Base-by-base conservation (phyloP, 2,329 filamentous ascomycete species). In the Incumbomyces delicatus region DNA sequence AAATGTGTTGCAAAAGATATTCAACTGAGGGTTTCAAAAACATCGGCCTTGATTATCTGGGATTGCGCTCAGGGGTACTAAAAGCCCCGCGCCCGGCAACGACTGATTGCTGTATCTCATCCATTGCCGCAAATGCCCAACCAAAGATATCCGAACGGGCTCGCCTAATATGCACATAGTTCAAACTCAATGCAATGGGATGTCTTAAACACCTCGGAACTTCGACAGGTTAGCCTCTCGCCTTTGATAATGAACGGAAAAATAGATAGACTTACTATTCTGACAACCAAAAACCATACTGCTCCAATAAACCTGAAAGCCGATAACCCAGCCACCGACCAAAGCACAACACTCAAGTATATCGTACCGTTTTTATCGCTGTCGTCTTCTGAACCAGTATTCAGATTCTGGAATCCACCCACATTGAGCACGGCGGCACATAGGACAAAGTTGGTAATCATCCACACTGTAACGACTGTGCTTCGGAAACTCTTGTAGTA, bases 401-500 rank as follows among this genome's bases (percentile, higher is more conserved):
- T 60, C 42, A 89, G 75, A 50, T 76, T 75, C 56, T 94, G 81
- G 52, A 95, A 66, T 2, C 92, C 90, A 18, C 85, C 90, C 1
- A 86, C 82, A 61, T 85, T 89, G 55, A 98, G 72, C 6, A 98
- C 90, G 1, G 94, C 75, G 0, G 90, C 90, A 1, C 80, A 81
- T 5, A 98, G 78, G 1, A 80, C 88, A 63, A 98, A 85, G 66
- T 98, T 98, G 61, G 82, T 88, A 59, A 96, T 87, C 76, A 98
- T 95, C 92, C 92, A 98, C 55, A 85, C 80, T 42, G 96, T 72
- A 27, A 98, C 92, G 56, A 95, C 89, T 22, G 87, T 80, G 16
- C 86, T 94, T 52, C 92, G 80, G 64, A 98, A 95, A 55, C 89
- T 92, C 59, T 89, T 88, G 76, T 98, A 98, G 69, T 96, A 98